Conservation (phyloP, 2,329 filamentous ascomycete species). For the Gaeumannomyces sp. region DNA sequence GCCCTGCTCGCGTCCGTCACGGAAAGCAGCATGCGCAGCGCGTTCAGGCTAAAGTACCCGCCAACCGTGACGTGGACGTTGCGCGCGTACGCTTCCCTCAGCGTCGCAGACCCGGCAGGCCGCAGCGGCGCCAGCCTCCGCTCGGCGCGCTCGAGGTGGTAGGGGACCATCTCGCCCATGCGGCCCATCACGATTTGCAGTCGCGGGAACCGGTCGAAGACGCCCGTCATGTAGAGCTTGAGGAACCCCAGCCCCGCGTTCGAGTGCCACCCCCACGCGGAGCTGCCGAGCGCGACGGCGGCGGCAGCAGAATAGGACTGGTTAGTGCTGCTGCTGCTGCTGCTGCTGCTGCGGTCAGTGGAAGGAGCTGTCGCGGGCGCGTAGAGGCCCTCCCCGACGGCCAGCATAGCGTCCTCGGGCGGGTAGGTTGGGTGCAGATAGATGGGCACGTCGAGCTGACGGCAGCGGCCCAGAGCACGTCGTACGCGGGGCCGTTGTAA, state of each 20-base stretch:
- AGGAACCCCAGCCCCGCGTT: constrained; percentile 43
- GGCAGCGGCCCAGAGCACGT: constrained; percentile 32
- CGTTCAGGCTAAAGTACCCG: constrained; percentile 45
- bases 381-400: constrained; percentile 25
- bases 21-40: constrained; percentile 36
- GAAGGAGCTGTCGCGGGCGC: constrained; percentile 18
- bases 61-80: constrained; percentile 54
- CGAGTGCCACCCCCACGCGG: constrained; percentile 44
- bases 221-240: constrained; percentile 41
- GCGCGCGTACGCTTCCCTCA: constrained; percentile 41
- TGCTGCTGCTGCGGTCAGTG: not conserved
- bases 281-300: constrained; percentile 28
- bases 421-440: constrained; percentile 36
- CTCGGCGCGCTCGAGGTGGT: constrained; percentile 42
- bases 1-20: constrained; percentile 43
- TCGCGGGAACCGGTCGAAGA: constrained; percentile 48
- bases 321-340: too few relatives aligned
- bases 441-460: constrained; percentile 34
- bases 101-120: constrained; percentile 17
- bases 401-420: constrained; percentile 19
- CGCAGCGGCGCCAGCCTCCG: constrained; percentile 11
- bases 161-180: constrained; percentile 48
- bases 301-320: constrained; percentile 18
- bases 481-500: constrained; percentile 37
- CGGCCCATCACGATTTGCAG: constrained; percentile 51